Evolutionary conservation across 2,329 filamentous ascomycete genomes (phyloP).

Genomic region (Fusarium sp.): DNA sequence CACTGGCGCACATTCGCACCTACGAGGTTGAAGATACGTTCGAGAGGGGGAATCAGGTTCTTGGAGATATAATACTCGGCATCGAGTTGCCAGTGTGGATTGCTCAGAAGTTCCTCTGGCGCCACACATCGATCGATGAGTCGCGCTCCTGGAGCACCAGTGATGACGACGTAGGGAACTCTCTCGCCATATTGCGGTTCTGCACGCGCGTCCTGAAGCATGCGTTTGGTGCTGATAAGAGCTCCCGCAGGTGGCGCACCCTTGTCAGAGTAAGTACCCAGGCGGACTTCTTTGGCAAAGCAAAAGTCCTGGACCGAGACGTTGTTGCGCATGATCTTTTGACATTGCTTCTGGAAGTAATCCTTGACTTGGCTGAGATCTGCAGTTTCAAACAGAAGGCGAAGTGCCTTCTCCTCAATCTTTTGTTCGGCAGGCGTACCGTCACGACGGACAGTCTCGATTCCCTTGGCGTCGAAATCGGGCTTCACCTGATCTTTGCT

Average conservation of each 20-base stretch:
- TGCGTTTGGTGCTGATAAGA: constrained; percentile 85
- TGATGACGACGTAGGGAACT: constrained; percentile 92
- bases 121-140: constrained; percentile 91
- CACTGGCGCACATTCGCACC: constrained; percentile 90
- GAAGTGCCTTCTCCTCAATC: constrained; percentile 92
- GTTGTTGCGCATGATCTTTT: constrained; percentile 89
- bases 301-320: constrained; percentile 96
- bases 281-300: constrained; percentile 90
- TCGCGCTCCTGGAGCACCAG: constrained; percentile 85
- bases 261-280: constrained; percentile 85
- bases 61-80: constrained; percentile 97
- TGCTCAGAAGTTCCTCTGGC: constrained; percentile 83
- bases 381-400: constrained; percentile 87
- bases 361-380: constrained; percentile 89
- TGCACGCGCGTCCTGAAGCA: constrained; percentile 86
- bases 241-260: constrained; percentile 87
- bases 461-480: constrained; percentile 97
- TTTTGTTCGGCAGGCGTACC: constrained; percentile 96
- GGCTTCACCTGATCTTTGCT: constrained; percentile 78
- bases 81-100: constrained; percentile 84
- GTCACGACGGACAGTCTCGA: constrained; percentile 95
- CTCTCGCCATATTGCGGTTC: constrained; percentile 97
- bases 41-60: constrained; percentile 93
- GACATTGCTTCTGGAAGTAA: constrained; percentile 91
- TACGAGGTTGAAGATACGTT: constrained; percentile 96